Evolutionary conservation across 2,329 filamentous ascomycete genomes (phyloP).

Genomic region (Sarocladium kiliense): DNA sequence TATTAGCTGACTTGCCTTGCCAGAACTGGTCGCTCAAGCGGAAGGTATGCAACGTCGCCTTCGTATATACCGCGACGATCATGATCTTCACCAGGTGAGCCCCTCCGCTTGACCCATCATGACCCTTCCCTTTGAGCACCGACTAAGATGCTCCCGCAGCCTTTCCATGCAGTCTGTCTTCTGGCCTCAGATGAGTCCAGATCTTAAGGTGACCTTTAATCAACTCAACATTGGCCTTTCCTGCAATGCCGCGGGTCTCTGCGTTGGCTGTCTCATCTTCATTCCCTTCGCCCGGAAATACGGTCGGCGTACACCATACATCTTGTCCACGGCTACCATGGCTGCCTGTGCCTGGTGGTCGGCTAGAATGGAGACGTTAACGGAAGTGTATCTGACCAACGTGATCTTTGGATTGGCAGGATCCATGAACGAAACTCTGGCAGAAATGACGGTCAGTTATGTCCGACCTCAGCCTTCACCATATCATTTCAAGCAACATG

Average conservation of each 20-base stretch:
- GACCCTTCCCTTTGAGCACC: too few species aligned
- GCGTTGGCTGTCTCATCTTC: slow-evolving; percentile 27
- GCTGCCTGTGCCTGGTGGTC: not conserved
- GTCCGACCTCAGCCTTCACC: too few species aligned
- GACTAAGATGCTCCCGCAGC: slow-evolving; percentile 12
- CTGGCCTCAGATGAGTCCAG: slow-evolving; percentile 27
- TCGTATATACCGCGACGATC: slow-evolving; percentile 21
- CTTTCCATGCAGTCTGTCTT: slow-evolving; percentile 21
- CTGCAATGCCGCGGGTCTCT: slow-evolving; percentile 24
- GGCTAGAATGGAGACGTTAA: not conserved
- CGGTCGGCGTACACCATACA: slow-evolving; percentile 26
- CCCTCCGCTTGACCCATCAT: too few species aligned
- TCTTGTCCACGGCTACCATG: slow-evolving; percentile 12
- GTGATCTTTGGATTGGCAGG: slow-evolving; percentile 11
- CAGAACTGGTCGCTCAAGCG: slow-evolving; percentile 26
- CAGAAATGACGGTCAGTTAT: not conserved
- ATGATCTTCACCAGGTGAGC: slow-evolving; percentile 21
- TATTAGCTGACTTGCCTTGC: not conserved
- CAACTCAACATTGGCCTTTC: slow-evolving; percentile 23
- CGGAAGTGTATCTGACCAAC: slow-evolving; percentile 2
- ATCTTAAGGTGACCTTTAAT: slow-evolving; percentile 20
- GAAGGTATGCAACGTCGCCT: slow-evolving; percentile 23
- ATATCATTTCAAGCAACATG: too few species aligned
- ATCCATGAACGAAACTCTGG: not conserved
- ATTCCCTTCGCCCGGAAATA: slow-evolving; percentile 29